Conservation (phyloP, 2,329 filamentous ascomycete species). For the Penicillium sp. region DNA sequence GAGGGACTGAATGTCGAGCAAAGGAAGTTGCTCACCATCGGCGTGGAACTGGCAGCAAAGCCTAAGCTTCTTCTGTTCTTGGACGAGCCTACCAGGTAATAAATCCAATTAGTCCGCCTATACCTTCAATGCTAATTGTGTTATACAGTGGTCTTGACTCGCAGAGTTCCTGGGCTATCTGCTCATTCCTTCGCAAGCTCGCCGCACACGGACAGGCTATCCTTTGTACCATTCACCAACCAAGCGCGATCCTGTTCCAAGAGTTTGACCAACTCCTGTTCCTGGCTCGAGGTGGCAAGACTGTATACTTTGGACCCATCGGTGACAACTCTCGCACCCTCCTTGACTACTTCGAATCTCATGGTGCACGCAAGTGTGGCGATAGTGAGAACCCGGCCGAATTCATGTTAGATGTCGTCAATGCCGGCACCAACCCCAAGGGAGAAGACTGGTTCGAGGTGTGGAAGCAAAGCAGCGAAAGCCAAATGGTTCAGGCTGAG, state of each 20-base stretch:
- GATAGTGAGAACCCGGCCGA: slow-evolving; percentile 71
- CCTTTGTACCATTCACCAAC: slow-evolving; percentile 91
- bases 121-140: background rate
- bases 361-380: slow-evolving; percentile 61
- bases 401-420: slow-evolving; percentile 67
- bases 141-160: slow-evolving; percentile 73
- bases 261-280: slow-evolving; percentile 69
- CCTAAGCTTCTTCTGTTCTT: slow-evolving; percentile 84
- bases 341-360: slow-evolving; percentile 64
- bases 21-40: slow-evolving; percentile 78
- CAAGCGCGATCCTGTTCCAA: slow-evolving; percentile 87
- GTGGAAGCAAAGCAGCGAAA: slow-evolving; percentile 63
- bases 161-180: slow-evolving; percentile 88
- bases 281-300: slow-evolving; percentile 64
- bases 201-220: slow-evolving; percentile 85
- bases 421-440: slow-evolving; percentile 34
- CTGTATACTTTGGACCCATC: slow-evolving; percentile 68
- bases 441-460: slow-evolving; percentile 61
- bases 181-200: slow-evolving; percentile 79
- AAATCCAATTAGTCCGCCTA: background rate
- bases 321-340: slow-evolving; percentile 59
- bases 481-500: slow-evolving; percentile 56
- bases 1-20: slow-evolving; percentile 68
- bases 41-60: slow-evolving; percentile 89
- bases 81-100: slow-evolving; percentile 76